Evolutionary conservation across 345 rosid genomes (phyloP).

Genomic region (Hevea brasiliensis): DNA sequence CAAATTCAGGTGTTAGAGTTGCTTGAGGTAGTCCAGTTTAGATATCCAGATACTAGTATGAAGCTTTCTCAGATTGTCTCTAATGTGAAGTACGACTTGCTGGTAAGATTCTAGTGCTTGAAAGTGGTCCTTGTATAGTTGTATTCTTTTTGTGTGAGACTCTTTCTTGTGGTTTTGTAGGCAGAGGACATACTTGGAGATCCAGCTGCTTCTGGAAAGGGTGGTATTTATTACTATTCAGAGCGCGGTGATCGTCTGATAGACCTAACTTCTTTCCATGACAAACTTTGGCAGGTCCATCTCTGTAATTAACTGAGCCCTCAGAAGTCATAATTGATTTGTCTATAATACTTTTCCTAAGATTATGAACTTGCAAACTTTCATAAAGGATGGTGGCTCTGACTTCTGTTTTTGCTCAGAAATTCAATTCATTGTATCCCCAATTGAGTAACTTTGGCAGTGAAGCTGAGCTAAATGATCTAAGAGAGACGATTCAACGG

Average conservation of each 20-base stretch:
- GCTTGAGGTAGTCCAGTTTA: conserved; percentile 86
- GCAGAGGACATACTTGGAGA: conserved; percentile 78
- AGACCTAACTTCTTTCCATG: conserved; percentile 72
- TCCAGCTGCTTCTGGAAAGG: conserved; percentile 66
- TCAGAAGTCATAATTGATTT: not conserved
- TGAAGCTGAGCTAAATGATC: conserved; percentile 79
- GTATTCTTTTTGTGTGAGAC: not conserved
- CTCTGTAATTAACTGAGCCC: not conserved
- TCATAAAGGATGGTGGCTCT: conserved; percentile 18
- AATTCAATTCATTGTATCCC: conserved; percentile 62
- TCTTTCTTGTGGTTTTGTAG: conserved; percentile 39
- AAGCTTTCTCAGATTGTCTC: conserved; percentile 71
- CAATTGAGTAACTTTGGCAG: conserved; percentile 54
- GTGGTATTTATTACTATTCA: conserved; percentile 79
- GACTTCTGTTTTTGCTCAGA: conserved; percentile 43
- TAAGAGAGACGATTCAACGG: conserved; percentile 72
- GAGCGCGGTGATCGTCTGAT: conserved; percentile 95
- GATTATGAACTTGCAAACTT: conserved; percentile 1
- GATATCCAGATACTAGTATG: conserved; percentile 69
- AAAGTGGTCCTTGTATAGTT: not conserved
- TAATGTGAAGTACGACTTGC: conserved; percentile 56
- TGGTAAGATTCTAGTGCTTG: conserved; percentile 50
- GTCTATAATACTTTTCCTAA: not conserved
- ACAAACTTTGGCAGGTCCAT: conserved; percentile 82
- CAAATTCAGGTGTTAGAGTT: conserved; percentile 68